Evolutionary conservation across 148 eudicot genomes (phyloP).

Genomic region (Diospyros kaki): DNA sequence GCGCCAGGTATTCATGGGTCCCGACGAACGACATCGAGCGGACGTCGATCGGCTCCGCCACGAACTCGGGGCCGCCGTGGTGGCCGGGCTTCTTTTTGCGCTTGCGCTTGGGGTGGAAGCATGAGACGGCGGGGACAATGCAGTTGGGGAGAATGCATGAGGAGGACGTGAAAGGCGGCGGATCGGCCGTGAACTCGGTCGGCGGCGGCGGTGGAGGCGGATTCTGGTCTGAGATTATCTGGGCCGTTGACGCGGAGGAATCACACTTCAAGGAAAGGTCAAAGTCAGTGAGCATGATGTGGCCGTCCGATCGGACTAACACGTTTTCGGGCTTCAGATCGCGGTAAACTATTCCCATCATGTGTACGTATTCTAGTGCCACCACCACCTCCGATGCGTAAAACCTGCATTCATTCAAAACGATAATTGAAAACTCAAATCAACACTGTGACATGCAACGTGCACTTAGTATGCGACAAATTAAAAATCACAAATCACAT

Average conservation of each 20-base stretch:
- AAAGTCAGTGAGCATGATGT: slow-evolving; percentile 92
- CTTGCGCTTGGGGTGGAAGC: slow-evolving; percentile 61
- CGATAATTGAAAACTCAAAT: too few species aligned
- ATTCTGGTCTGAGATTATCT: slow-evolving; percentile 40
- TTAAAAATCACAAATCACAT: too few species aligned
- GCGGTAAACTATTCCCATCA: slow-evolving; percentile 97
- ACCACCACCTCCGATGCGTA: slow-evolving; percentile 90
- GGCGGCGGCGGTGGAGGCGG: slow-evolving; percentile 5
- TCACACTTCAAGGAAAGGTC: slow-evolving; percentile 88
- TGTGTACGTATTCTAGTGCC: slow-evolving; percentile 91
- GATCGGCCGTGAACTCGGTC: slow-evolving; percentile 12
- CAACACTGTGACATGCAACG: too few species aligned
- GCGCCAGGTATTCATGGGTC: slow-evolving; percentile 95
- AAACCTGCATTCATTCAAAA: slow-evolving; percentile 21
- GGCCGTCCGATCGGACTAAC: slow-evolving; percentile 83
- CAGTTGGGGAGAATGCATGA: slow-evolving; percentile 89
- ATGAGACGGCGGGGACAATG: slow-evolving; percentile 71
- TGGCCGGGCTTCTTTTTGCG: slow-evolving; percentile 54
- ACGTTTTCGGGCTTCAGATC: slow-evolving; percentile 97
- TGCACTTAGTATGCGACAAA: too few species aligned
- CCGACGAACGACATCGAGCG: slow-evolving; percentile 98
- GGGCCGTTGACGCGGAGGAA: slow-evolving; percentile 66
- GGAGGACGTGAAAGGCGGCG: slow-evolving; percentile 39
- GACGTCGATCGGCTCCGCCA: slow-evolving; percentile 81
- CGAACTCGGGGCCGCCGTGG: slow-evolving; percentile 56